Conservation (phyloP, 306 rosid species). For the Fragaria ananassa region DNA sequence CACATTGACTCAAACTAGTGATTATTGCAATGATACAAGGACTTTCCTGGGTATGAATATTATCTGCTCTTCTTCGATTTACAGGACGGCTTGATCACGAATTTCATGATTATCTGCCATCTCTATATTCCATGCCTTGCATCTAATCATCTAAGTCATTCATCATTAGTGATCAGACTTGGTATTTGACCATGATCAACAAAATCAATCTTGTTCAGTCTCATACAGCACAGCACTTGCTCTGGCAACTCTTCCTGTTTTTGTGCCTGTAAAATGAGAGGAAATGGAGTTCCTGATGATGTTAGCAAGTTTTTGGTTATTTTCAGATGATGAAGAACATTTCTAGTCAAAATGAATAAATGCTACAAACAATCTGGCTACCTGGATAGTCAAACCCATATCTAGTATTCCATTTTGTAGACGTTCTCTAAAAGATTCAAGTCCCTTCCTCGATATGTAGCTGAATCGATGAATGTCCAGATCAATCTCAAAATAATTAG, state of each 20-base stretch:
- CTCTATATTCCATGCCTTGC: not conserved
- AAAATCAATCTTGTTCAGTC: slow-evolving; percentile 85
- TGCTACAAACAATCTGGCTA: slow-evolving; percentile 15
- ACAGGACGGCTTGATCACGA: slow-evolving; percentile 4
- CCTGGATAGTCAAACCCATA: slow-evolving; percentile 89
- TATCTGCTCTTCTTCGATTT: slow-evolving; percentile 5
- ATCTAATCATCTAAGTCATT: slow-evolving; percentile 24
- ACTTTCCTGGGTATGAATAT: not conserved
- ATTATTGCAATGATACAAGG: not conserved
- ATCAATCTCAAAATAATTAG: slow-evolving; percentile 92
- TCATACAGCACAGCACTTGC: slow-evolving; percentile 79
- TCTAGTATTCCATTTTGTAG: slow-evolving; percentile 70
- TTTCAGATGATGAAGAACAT: not conserved
- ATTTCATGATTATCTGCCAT: not conserved
- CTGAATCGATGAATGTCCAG: slow-evolving; percentile 94
- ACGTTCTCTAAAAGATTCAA: slow-evolving; percentile 79
- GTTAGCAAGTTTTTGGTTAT: not conserved
- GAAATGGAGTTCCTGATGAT: not conserved
- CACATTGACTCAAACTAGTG: not conserved
- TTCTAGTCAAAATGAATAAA: not conserved
- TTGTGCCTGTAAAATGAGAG: slow-evolving; percentile 54
- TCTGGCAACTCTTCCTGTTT: slow-evolving; percentile 92
- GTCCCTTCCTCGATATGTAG: slow-evolving; percentile 92
- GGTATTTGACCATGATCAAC: slow-evolving; percentile 68
- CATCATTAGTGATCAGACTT: slow-evolving; percentile 54